Conservation (phyloP, 1,284 basidiomycete genomes). For the Ustilago curta region DNA sequence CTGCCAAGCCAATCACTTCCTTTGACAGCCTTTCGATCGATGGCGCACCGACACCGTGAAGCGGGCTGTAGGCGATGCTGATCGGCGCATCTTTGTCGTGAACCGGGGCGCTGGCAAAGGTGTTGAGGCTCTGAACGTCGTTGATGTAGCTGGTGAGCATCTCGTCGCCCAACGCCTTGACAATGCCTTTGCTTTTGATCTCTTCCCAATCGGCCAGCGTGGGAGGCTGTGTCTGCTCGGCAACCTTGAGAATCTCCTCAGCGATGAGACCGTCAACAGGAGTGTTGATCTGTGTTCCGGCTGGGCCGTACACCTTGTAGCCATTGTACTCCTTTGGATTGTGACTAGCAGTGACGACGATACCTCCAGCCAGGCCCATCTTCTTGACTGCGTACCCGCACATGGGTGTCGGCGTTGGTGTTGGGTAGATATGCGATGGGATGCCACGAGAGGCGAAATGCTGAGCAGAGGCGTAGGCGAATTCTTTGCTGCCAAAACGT, state of each 20-base stretch:
- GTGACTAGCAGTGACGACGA: conserved; percentile 63
- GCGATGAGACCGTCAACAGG: conserved; percentile 61
- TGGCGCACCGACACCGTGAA: conserved; percentile 61
- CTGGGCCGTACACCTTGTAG: conserved; percentile 61
- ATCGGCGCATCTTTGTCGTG: conserved; percentile 32
- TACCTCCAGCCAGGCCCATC: conserved; percentile 56
- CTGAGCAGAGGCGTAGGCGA: conserved; percentile 55
- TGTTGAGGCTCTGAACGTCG: conserved; percentile 34
- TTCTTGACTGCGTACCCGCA: conserved; percentile 61
- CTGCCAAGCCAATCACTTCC: conserved; percentile 44
- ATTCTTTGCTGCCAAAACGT: conserved; percentile 55
- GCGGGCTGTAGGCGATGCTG: conserved; percentile 57
- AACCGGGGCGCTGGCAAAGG: conserved; percentile 14
- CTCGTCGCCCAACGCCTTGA: conserved; percentile 42
- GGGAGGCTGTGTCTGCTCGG: conserved; percentile 26
- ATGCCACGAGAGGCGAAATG: conserved; percentile 55
- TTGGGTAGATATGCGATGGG: conserved; percentile 49
- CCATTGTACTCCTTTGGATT: conserved; percentile 65
- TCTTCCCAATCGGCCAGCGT: conserved; percentile 28
- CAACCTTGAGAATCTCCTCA: conserved; percentile 50
- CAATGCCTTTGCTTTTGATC: conserved; percentile 25
- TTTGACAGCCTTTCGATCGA: conserved; percentile 44
- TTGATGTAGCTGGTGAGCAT: conserved; percentile 54
- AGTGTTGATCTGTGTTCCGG: conserved; percentile 61
- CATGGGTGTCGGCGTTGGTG: conserved; percentile 54